Evolutionary conservation across 1,139 yeast genomes (phyloP).

Genomic region (Yamadazyma jaroonii): DNA sequence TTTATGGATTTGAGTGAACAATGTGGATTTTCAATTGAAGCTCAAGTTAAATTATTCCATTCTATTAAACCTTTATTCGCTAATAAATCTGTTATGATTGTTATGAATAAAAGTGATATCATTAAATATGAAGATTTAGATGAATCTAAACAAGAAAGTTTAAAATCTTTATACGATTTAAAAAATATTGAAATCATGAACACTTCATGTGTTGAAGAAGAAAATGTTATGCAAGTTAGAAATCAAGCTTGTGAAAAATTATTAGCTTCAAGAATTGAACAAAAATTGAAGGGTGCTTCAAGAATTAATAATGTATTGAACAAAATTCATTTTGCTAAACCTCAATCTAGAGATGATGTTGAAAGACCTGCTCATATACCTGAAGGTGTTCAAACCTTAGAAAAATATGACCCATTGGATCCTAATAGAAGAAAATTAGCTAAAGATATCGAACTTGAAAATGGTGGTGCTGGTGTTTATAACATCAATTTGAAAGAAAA

Average conservation of each 20-base stretch:
- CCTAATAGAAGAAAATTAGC: slow-evolving; percentile 82
- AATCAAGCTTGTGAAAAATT: slow-evolving; percentile 97
- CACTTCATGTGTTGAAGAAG: slow-evolving; percentile 92
- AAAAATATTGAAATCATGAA: slow-evolving; percentile 91
- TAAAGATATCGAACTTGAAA: slow-evolving; percentile 85
- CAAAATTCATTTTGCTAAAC: slow-evolving; percentile 92
- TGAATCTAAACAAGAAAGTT: slow-evolving; percentile 67
- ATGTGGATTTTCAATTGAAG: slow-evolving; percentile 97
- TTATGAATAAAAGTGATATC: slow-evolving; percentile 92
- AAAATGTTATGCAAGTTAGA: slow-evolving; percentile 92
- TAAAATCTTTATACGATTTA: slow-evolving; percentile 58
- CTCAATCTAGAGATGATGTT: slow-evolving; percentile 83
- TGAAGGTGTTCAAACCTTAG: slow-evolving; percentile 56
- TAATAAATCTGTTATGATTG: slow-evolving; percentile 93
- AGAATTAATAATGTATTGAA: slow-evolving; percentile 86
- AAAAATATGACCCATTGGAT: slow-evolving; percentile 73
- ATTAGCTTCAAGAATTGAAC: slow-evolving; percentile 93
- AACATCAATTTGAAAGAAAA: slow-evolving; percentile 91
- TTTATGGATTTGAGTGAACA: slow-evolving; percentile 98
- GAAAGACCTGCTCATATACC: slow-evolving; percentile 82
- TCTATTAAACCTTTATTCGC: slow-evolving; percentile 96
- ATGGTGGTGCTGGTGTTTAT: slow-evolving; percentile 98
- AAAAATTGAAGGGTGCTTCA: slow-evolving; percentile 90
- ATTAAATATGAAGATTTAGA: slow-evolving; percentile 81
- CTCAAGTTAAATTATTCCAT: slow-evolving; percentile 94